A percentile compares a stretch with the other conserved stretches of the same genome.
phyloP scores from a whole-genome alignment of 495 filamentous ascomycete species.

The Diplogelasinospora grovesii region DNA sequence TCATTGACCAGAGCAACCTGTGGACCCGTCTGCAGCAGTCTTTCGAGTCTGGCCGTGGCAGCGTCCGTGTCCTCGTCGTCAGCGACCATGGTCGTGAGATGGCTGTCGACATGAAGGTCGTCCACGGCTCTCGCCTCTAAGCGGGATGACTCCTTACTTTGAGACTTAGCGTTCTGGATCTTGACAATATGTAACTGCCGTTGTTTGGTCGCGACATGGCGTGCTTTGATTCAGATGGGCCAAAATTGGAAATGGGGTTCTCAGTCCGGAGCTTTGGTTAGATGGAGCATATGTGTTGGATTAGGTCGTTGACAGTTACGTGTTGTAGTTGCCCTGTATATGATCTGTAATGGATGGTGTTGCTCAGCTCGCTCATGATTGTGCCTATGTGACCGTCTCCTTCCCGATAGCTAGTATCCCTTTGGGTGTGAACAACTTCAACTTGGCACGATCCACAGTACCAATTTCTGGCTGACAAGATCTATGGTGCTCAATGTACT shows the following conservation, averaged over 20 bases:
- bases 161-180: slow-evolving; percentile 11
- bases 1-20: slow-evolving; percentile 88
- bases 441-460: too few relatives aligned
- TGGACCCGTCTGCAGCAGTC: slow-evolving; percentile 73
- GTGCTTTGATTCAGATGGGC: slow-evolving; percentile 25
- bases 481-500: too few relatives aligned
- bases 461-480: too few relatives aligned
- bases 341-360: slow-evolving; percentile 33
- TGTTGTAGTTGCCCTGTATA: slow-evolving; percentile 25
- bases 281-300: slow-evolving; percentile 1
- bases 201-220: too few relatives aligned
- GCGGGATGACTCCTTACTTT: slow-evolving; percentile 1
- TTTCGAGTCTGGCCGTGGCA: slow-evolving; percentile 88
- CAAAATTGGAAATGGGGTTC: slow-evolving; percentile 14
- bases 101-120: slow-evolving; percentile 97
- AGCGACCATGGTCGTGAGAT: slow-evolving; percentile 90
- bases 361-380: too few relatives aligned
- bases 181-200: slow-evolving; percentile 15
- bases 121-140: slow-evolving; percentile 64
- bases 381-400: too few relatives aligned
- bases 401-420: too few relatives aligned
- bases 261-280: slow-evolving; percentile 7
- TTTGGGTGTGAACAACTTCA: too few relatives aligned
- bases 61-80: slow-evolving; percentile 91
- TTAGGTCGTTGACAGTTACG: slow-evolving; percentile 12